phyloP scores from a whole-genome alignment of 371 early-diverging fungal species.

The Rhizopus arrhizus region DNA sequence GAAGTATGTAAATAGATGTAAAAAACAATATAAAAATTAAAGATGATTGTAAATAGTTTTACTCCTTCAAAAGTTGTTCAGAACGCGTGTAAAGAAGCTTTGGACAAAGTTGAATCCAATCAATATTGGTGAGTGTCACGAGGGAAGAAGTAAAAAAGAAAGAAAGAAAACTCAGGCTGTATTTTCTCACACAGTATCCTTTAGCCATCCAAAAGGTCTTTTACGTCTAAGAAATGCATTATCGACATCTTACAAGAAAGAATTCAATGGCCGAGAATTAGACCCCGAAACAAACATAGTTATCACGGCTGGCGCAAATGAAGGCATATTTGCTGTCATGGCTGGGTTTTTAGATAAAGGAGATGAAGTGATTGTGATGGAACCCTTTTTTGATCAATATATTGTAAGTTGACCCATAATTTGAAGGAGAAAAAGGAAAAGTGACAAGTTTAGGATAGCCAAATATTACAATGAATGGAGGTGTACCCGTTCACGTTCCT shows the following conservation, averaged over 20 bases:
- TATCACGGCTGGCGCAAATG: constrained; percentile 92
- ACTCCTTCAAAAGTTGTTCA: constrained; percentile 87
- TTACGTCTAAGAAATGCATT: constrained; percentile 79
- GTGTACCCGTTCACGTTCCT: constrained; percentile 81
- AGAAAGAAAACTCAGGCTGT: neutral
- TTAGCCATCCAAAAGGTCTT: constrained; percentile 77
- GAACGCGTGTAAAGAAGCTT: constrained; percentile 76
- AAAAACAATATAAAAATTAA: neutral
- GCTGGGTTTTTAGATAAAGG: constrained; percentile 78
- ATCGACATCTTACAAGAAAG: constrained; percentile 72
- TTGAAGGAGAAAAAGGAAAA: neutral
- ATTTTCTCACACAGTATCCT: neutral
- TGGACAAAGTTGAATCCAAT: constrained; percentile 65
- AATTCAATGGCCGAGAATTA: constrained; percentile 66
- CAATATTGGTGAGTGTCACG: constrained; percentile 72
- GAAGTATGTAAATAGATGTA: constrained; percentile 50
- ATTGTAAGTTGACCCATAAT: constrained; percentile 50
- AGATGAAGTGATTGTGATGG: constrained; percentile 90
- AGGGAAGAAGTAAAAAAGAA: neutral
- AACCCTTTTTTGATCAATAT: constrained; percentile 95
- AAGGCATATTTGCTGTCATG: constrained; percentile 86
- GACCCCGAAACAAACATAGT: constrained; percentile 85
- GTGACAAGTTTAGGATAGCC: constrained; percentile 45
- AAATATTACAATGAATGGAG: constrained; percentile 88
- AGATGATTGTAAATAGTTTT: constrained; percentile 59